Conservation (phyloP, 371 early-diverging fungal genomes). For the Rhizomucor miehei region DNA sequence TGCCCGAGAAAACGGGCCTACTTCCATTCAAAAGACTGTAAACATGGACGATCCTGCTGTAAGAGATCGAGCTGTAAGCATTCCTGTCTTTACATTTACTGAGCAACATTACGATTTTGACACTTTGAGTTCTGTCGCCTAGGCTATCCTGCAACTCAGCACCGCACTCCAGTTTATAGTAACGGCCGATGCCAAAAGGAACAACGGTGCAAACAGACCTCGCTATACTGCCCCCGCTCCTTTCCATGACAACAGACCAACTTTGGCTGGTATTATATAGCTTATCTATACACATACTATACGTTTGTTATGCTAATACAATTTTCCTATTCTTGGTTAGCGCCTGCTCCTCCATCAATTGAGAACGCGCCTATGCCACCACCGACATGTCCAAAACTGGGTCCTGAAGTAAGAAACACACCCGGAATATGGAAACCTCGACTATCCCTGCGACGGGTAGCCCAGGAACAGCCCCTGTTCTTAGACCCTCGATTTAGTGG, state of each 20-base stretch:
- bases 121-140: neutral
- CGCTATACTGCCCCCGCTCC: neutral
- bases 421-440: conserved; percentile 23
- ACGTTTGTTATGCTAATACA: neutral
- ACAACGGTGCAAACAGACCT: neutral
- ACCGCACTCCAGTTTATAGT: conserved; percentile 10
- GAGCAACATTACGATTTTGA: neutral
- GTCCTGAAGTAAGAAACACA: conserved; percentile 6
- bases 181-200: conserved; percentile 3
- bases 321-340: neutral
- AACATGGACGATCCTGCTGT: neutral
- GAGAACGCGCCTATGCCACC: neutral
- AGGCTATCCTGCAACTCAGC: conserved; percentile 11
- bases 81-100: no score
- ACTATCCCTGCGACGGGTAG: conserved; percentile 21
- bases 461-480: conserved; percentile 15
- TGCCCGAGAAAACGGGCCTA: neutral
- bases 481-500: conserved; percentile 1
- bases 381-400: conserved; percentile 6
- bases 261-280: neutral
- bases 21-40: neutral
- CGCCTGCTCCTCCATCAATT: no score
- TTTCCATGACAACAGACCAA: neutral
- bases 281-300: no score
- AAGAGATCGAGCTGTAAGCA: neutral